Percentiles rank a stretch among this genome's conserved stretches.
phyloP scores from a whole-genome alignment of 2,329 filamentous ascomycete genomes.

The Arthrobotrys conoides region DNA sequence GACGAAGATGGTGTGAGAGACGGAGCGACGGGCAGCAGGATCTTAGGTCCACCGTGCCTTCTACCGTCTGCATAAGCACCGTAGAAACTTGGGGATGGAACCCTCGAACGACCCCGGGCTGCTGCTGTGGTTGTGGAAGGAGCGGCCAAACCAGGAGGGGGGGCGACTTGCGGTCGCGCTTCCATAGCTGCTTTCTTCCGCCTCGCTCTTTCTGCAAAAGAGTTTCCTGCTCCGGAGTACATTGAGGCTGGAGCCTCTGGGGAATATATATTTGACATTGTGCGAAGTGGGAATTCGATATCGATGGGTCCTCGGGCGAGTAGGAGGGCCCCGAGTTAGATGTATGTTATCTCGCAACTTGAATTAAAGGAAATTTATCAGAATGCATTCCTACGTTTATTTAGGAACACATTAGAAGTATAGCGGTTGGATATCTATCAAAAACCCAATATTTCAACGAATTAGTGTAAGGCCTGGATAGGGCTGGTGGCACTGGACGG shows the following conservation, averaged over 20 bases:
- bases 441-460: neutral
- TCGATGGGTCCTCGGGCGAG: constrained; percentile 10
- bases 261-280: constrained; percentile 49
- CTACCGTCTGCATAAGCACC: constrained; percentile 39
- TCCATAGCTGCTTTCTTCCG: constrained; percentile 52
- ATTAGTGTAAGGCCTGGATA: neutral
- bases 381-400: constrained; percentile 58
- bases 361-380: constrained; percentile 37
- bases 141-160: constrained; percentile 46
- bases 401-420: constrained; percentile 53
- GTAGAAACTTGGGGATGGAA: constrained; percentile 52
- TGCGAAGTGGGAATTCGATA: constrained; percentile 15
- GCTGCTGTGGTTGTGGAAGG: constrained; percentile 10
- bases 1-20: constrained; percentile 33
- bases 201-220: constrained; percentile 44
- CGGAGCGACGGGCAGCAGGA: constrained; percentile 44
- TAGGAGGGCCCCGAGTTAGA: constrained; percentile 12
- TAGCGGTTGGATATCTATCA: constrained; percentile 2
- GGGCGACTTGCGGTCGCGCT: constrained; percentile 33
- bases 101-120: constrained; percentile 33
- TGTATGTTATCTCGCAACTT: constrained; percentile 59
- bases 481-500: neutral
- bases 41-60: constrained; percentile 38
- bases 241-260: constrained; percentile 45
- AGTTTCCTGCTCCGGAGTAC: constrained; percentile 33